These are phyloP conservation scores for Potentilla sterilis DNA, from an alignment of 306 rosid species.

Conservation along the genomic window DNA sequence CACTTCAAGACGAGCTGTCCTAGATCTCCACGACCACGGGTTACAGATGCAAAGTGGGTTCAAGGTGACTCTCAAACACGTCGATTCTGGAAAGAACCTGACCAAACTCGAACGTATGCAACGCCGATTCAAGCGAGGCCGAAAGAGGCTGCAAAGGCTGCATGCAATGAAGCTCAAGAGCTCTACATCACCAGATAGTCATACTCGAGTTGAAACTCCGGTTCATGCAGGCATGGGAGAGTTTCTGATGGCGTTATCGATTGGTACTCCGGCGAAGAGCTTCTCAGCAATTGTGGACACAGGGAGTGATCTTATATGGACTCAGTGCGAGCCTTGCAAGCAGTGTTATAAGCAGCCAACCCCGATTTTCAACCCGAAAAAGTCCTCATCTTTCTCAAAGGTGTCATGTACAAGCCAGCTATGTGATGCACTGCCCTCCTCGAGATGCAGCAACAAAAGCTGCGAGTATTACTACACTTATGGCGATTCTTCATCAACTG, in stretches of 20 bases:
- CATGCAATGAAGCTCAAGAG: conserved; percentile 35
- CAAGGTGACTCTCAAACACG: conserved; percentile 53
- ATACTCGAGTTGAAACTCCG: conserved; percentile 36
- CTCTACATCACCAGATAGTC: not conserved
- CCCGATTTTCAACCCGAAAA: conserved; percentile 62
- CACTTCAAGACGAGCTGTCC: conserved; percentile 36
- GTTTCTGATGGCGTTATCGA: conserved; percentile 58
- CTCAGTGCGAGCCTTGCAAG: conserved; percentile 77
- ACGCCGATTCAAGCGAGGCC: conserved; percentile 53
- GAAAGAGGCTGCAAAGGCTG: conserved; percentile 49
- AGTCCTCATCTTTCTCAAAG: conserved; percentile 58
- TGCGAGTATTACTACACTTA: conserved; percentile 68
- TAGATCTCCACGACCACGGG: not conserved
- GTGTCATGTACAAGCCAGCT: conserved; percentile 46
- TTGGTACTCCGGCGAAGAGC: conserved; percentile 63
- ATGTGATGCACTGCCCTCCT: conserved; percentile 54
- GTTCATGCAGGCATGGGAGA: conserved; percentile 67
- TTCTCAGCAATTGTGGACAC: conserved; percentile 80
- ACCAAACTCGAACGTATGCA: conserved; percentile 67
- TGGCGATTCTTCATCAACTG: conserved; percentile 73
- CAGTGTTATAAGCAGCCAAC: conserved; percentile 66
- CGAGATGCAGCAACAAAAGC: conserved; percentile 42
- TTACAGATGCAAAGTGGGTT: conserved; percentile 30
- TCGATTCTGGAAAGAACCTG: conserved; percentile 62
- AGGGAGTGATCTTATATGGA: conserved; percentile 91